Conservation (phyloP, 257 asterid species). For the Primulina tabacum region DNA sequence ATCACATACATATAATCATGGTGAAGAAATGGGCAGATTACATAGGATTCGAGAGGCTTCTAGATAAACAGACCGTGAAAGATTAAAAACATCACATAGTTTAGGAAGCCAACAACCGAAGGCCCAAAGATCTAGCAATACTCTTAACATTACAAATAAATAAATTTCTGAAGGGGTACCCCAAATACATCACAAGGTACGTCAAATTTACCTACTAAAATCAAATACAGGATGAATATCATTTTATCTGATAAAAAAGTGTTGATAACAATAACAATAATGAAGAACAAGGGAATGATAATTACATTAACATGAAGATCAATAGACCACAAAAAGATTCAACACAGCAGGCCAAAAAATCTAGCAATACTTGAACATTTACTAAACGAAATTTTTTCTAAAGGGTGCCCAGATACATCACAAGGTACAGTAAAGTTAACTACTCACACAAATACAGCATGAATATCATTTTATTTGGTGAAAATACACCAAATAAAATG, state of each 20-base stretch:
- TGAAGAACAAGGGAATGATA: background rate
- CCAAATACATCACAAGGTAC: background rate
- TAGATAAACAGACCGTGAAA: no score
- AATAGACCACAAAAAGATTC: background rate
- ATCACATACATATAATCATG: background rate
- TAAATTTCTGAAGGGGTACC: background rate
- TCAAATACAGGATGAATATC: background rate
- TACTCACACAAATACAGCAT: background rate
- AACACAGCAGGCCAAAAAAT: background rate
- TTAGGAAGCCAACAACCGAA: background rate
- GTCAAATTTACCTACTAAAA: background rate
- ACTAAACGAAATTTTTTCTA: no score
- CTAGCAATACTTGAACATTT: background rate
- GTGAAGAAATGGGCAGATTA: background rate
- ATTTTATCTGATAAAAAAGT: no score
- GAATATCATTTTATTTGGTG: background rate
- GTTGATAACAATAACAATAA: background rate
- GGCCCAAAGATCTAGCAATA: background rate
- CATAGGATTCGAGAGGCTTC: background rate
- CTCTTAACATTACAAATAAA: no score
- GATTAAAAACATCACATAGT: no score
- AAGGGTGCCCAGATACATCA: background rate
- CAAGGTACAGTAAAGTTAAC: no score
- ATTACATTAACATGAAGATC: background rate
- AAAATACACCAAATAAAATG: no score